A percentile compares a stretch with the other conserved stretches of the same genome.
phyloP scores from a whole-genome alignment of 495 filamentous ascomycete genomes.

The Geoglossum glabrum region DNA sequence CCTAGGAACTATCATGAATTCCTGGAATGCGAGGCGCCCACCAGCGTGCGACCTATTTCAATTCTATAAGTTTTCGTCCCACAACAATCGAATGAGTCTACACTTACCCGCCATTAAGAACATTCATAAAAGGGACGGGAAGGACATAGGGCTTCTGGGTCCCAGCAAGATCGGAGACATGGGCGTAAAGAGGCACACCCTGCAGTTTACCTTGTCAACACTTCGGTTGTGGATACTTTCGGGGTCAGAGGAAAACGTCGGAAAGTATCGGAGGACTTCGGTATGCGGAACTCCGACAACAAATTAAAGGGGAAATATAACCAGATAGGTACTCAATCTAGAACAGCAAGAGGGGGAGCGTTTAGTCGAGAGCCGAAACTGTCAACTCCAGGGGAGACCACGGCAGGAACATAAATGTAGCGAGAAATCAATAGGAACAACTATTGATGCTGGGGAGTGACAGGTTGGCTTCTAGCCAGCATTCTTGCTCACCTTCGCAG shows the following conservation, averaged over 20 bases:
- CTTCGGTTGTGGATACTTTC: not conserved
- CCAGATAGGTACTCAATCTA: not conserved
- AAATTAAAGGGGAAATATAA: not conserved
- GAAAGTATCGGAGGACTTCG: not conserved
- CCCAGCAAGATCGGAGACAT: slow-evolving; percentile 94
- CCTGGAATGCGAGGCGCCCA: slow-evolving; percentile 97
- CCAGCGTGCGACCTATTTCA: slow-evolving; percentile 66
- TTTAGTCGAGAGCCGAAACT: no score
- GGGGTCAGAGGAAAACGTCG: not conserved
- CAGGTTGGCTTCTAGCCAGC: not conserved
- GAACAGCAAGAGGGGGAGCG: not conserved
- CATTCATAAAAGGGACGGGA: slow-evolving; percentile 98
- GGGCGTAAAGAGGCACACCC: slow-evolving; percentile 87
- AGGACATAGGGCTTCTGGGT: slow-evolving; percentile 99
- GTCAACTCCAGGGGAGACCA: no score
- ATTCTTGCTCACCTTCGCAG: slow-evolving; percentile 53
- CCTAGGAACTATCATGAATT: slow-evolving; percentile 99
- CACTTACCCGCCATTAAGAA: slow-evolving; percentile 80
- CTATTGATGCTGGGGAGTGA: not conserved
- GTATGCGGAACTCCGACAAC: not conserved
- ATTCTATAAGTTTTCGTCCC: slow-evolving; percentile 12
- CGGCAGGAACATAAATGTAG: not conserved
- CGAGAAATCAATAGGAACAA: not conserved
- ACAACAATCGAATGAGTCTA: not conserved
- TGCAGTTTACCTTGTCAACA: slow-evolving; percentile 10